phyloP scores from a whole-genome alignment of 2,329 filamentous ascomycete species.

The Capronia epimyces region DNA sequence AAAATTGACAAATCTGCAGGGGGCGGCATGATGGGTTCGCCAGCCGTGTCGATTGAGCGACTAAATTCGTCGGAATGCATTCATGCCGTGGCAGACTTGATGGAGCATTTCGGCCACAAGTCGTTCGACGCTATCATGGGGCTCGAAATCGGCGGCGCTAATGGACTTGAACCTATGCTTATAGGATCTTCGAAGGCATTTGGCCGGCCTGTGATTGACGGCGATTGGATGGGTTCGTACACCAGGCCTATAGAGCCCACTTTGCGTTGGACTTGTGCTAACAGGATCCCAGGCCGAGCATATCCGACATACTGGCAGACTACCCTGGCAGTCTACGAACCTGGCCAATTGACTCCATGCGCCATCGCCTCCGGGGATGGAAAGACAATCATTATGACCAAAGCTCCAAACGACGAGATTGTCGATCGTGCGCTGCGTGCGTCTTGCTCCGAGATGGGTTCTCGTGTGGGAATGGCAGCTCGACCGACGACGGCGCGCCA shows the following conservation, averaged over 20 bases:
- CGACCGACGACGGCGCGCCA: constrained; percentile 28
- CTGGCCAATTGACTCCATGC: constrained; percentile 14
- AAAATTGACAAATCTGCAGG: not conserved
- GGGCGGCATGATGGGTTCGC: not conserved
- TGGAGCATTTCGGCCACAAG: constrained; percentile 12
- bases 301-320: not conserved
- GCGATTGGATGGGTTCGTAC: constrained; percentile 40
- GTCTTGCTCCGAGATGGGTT: constrained; percentile 33
- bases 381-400: constrained; percentile 43
- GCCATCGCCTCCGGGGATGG: constrained; percentile 33
- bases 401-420: constrained; percentile 41
- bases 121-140: constrained; percentile 19
- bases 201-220: constrained; percentile 39
- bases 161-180: constrained; percentile 56
- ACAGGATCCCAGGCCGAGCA: not conserved
- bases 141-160: constrained; percentile 52
- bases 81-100: constrained; percentile 13
- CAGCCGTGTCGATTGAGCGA: not conserved
- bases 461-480: constrained; percentile 32
- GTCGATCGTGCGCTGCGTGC: constrained; percentile 28
- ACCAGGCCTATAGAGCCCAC: constrained; percentile 3
- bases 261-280: not conserved
- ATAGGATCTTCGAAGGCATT: constrained; percentile 36
- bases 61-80: constrained; percentile 5
- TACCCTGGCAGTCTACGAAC: constrained; percentile 8